Evolutionary conservation across 179 eudicot genomes (phyloP).

Genomic region (Actinidia polygama): DNA sequence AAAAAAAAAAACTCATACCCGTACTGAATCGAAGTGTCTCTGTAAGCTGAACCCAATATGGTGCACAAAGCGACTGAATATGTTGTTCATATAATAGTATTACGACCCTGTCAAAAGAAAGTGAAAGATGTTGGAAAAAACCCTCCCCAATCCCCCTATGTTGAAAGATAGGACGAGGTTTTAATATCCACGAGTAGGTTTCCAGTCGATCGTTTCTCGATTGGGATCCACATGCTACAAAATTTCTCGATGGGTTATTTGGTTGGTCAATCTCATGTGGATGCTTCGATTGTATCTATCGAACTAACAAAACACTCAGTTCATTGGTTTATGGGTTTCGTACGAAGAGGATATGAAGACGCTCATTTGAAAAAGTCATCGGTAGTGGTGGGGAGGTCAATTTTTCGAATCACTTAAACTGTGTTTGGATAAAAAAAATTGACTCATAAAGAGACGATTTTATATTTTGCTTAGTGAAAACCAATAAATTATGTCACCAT

Average conservation of each 20-base stretch:
- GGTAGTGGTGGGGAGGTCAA: neutral
- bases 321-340: neutral
- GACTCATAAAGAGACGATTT: too few relatives aligned
- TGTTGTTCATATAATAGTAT: neutral
- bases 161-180: neutral
- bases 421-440: too few relatives aligned
- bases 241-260: neutral
- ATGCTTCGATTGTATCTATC: neutral
- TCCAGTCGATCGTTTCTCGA: neutral
- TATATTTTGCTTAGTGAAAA: too few relatives aligned
- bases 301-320: neutral
- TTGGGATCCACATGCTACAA: neutral
- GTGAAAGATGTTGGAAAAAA: neutral
- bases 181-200: neutral
- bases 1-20: too few relatives aligned
- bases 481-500: too few relatives aligned
- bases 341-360: neutral
- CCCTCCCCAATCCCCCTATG: neutral
- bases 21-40: too few relatives aligned
- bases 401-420: too few relatives aligned
- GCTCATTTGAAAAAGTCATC: neutral
- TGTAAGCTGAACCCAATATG: too few relatives aligned
- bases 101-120: neutral
- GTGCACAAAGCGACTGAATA: neutral
- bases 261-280: constrained; percentile 5